These are phyloP conservation scores for Lecanicillium sp. DNA, from an alignment of 2,329 filamentous ascomycete species.

Conservation along the genomic window DNA sequence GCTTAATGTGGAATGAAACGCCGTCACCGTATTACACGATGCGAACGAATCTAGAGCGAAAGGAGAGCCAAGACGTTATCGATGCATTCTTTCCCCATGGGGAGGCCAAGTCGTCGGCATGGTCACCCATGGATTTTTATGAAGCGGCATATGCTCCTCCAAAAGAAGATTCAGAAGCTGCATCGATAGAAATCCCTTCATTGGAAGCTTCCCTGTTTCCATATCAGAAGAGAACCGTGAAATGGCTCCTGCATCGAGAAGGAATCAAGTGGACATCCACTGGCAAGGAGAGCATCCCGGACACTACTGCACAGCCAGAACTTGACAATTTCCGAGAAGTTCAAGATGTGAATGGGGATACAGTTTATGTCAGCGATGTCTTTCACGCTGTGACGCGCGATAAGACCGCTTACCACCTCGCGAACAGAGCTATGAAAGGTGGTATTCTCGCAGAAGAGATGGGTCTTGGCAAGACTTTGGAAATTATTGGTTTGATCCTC, in stretches of 20 bases:
- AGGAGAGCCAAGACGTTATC: slow-evolving; percentile 30
- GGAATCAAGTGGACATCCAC: slow-evolving; percentile 43
- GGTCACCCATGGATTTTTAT: slow-evolving; percentile 58
- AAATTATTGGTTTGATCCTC: slow-evolving; percentile 65
- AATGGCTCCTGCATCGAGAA: slow-evolving; percentile 65
- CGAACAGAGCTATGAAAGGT: slow-evolving; percentile 40
- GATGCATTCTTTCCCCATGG: slow-evolving; percentile 28
- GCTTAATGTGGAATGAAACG: slow-evolving; percentile 39
- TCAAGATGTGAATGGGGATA: slow-evolving; percentile 27
- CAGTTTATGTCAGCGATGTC: slow-evolving; percentile 55
- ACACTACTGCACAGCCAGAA: slow-evolving; percentile 12
- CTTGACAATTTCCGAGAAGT: slow-evolving; percentile 28
- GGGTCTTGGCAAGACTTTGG: slow-evolving; percentile 76
- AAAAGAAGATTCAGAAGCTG: slow-evolving; percentile 32
- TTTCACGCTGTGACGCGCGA: slow-evolving; percentile 54
- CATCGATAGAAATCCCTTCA: slow-evolving; percentile 36
- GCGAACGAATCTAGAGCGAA: slow-evolving; percentile 25
- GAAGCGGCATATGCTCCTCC: slow-evolving; percentile 58
- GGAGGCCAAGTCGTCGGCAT: slow-evolving; percentile 18
- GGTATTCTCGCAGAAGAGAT: slow-evolving; percentile 76
- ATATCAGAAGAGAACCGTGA: slow-evolving; percentile 64
- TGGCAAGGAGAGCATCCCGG: not conserved
- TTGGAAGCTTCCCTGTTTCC: slow-evolving; percentile 55
- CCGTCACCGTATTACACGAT: slow-evolving; percentile 25
- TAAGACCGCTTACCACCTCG: slow-evolving; percentile 34